Evolutionary conservation across 1,139 yeast genomes (phyloP), one percentile per base, ranked within the genome.

Genomic region (Candida gigantensis): DNA sequence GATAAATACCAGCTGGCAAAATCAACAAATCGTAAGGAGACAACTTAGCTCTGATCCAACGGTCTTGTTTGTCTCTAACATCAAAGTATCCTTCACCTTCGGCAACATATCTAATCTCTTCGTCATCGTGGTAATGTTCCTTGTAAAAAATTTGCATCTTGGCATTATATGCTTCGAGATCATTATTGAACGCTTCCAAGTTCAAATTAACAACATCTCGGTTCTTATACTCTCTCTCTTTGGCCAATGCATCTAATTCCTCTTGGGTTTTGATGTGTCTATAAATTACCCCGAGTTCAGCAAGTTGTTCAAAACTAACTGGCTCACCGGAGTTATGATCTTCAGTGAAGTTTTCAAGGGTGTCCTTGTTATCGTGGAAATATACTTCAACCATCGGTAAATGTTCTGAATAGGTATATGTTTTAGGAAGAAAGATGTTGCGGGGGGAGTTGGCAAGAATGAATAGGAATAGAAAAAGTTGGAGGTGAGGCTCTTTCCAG

Each of bases 111-210:
- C 98, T 72, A 57, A 92, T 92, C 66, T 92, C 98, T 62, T 92
- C 98, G 58, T 92, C 98, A 58, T 92, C 97, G 58, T 92, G 98
- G 47, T 87, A 71, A 60, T 92, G 98, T 58, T 92, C 97, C 34
- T 77, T 71, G 65, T 84, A 88, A 60, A 90, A 90, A 37, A 63
- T 74, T 43, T 74, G 67, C 63, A 90, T 74, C 59, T 88, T 87
- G 41, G 67, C 68, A 45, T 79, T 72, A 52, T 84, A 78, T 1
- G 78, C 81, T 3, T 57, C 62, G 26, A 75, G 72, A 36, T 81
- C 81, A 31, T 84, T 80, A 6, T 83, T 81, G 54, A 89, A 79
- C 0, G 83, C 70, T 6, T 64, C 77, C 30, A 79, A 74, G 23
- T 79, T 75, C 39, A 92, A 72, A 32, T 65, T 65, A 20, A 92